Conservation (phyloP, 2,329 filamentous ascomycete genomes). For the Drechslerella coelobrocha region DNA sequence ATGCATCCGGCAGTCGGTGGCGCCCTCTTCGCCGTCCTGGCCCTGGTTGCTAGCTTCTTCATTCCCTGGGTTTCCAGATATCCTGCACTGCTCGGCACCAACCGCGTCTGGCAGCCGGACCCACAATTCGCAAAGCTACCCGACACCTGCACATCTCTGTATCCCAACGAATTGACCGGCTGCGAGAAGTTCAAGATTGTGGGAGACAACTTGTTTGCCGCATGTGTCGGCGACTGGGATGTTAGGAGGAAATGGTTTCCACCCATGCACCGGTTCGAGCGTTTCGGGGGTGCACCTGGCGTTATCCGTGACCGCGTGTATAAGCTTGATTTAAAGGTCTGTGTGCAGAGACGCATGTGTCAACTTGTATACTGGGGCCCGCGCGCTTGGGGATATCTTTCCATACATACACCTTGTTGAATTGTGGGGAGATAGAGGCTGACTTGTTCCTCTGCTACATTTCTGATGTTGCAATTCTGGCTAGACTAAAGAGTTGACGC, state of each 20-base stretch:
- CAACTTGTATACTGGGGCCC: too few species aligned
- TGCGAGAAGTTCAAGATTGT: conserved; percentile 45
- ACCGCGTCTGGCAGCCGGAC: conserved; percentile 30
- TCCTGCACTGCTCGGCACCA: conserved; percentile 22
- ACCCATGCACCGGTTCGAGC: conserved; percentile 26
- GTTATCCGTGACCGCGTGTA: conserved; percentile 32
- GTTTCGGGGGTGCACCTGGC: not conserved
- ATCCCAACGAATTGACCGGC: conserved; percentile 15
- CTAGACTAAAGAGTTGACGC: conserved; percentile 25
- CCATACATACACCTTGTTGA: too few species aligned
- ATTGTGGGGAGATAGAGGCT: too few species aligned
- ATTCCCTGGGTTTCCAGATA: conserved; percentile 28
- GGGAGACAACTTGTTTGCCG: conserved; percentile 26
- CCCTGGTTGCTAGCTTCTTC: conserved; percentile 13
- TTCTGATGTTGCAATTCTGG: not conserved
- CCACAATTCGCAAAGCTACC: conserved; percentile 18
- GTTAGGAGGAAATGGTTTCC: conserved; percentile 30
- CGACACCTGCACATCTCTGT: conserved; percentile 14
- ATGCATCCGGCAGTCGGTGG: not conserved
- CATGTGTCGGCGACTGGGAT: conserved; percentile 28
- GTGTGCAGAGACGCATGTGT: too few species aligned
- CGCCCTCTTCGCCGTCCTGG: not conserved
- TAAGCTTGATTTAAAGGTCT: conserved; percentile 31
- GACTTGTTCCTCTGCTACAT: too few species aligned
- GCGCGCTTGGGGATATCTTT: too few species aligned